Conservation (phyloP, 805 yeast genomes). For the Limtongozyma cylindracea region DNA sequence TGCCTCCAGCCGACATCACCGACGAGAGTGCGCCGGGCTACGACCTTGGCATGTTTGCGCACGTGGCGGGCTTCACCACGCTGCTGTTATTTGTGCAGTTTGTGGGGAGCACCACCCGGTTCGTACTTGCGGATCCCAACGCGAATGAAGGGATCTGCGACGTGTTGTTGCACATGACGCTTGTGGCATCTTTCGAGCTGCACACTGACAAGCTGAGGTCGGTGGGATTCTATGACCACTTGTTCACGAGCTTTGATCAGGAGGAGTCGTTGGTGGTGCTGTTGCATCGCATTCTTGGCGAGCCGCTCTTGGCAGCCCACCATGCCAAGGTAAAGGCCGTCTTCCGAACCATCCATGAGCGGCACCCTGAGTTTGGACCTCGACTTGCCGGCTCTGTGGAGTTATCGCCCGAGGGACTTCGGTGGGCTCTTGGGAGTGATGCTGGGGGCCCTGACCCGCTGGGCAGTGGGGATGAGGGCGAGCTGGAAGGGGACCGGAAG, state of each 20-base stretch:
- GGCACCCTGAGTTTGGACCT: conserved; percentile 5
- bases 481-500: conserved; percentile 9
- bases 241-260: conserved; percentile 8
- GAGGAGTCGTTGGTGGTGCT: conserved; percentile 12
- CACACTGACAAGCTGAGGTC: no score
- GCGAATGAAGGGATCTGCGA: conserved; percentile 31
- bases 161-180: conserved; percentile 39
- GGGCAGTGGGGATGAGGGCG: no score
- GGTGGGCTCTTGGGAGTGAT: no score
- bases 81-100: conserved; percentile 27
- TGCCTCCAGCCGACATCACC: no score
- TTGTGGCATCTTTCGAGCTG: conserved; percentile 18
- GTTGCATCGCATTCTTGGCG: conserved; percentile 12
- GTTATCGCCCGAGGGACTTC: no score
- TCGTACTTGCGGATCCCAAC: conserved; percentile 10
- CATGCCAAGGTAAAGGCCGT: conserved; percentile 36
- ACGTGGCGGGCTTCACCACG: conserved; percentile 23
- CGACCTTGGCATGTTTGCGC: conserved; percentile 12
- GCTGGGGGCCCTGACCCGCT: no score
- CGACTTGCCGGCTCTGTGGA: no score
- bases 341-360: conserved; percentile 9
- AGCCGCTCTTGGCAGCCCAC: conserved; percentile 13
- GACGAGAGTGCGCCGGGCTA: no score
- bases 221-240: conserved; percentile 5
- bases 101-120: conserved; percentile 20